A percentile compares a stretch with the other conserved stretches of the same genome.
These are phyloP conservation scores for Colletotrichum limetticola DNA, from an alignment of 2,329 filamentous ascomycete species.

Conservation along the genomic window DNA sequence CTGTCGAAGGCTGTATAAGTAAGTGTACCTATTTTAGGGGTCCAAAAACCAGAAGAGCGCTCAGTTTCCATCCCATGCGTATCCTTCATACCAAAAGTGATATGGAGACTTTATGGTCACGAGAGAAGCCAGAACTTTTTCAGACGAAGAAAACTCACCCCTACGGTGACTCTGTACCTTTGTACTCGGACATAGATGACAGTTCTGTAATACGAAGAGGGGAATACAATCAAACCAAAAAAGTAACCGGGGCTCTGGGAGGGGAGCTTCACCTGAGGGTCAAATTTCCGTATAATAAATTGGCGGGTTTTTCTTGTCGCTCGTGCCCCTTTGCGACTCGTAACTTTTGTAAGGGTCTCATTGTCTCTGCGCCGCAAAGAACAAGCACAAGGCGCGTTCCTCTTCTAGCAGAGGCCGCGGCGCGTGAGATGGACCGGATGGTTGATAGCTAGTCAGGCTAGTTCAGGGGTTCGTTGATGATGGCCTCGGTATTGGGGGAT, in stretches of 20 bases:
- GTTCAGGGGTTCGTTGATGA: slow-evolving; percentile 25
- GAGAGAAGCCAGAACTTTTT: background rate
- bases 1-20: background rate
- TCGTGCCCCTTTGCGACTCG: slow-evolving; percentile 28
- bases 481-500: background rate
- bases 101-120: background rate
- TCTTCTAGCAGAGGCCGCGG: background rate
- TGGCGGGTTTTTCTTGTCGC: slow-evolving; percentile 10
- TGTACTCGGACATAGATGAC: background rate
- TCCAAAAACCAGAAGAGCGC: background rate
- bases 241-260: background rate
- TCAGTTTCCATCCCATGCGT: background rate
- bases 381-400: background rate
- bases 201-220: background rate
- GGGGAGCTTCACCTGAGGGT: slow-evolving; percentile 21
- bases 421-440: background rate
- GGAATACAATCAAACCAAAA: background rate
- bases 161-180: background rate
- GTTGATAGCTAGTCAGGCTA: slow-evolving; percentile 16
- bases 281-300: slow-evolving; percentile 31
- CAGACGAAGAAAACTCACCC: background rate
- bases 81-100: background rate
- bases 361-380: background rate
- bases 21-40: background rate
- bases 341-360: background rate